Conservation (phyloP, 2,329 filamentous ascomycete genomes). For the Nannizzia gypsea region DNA sequence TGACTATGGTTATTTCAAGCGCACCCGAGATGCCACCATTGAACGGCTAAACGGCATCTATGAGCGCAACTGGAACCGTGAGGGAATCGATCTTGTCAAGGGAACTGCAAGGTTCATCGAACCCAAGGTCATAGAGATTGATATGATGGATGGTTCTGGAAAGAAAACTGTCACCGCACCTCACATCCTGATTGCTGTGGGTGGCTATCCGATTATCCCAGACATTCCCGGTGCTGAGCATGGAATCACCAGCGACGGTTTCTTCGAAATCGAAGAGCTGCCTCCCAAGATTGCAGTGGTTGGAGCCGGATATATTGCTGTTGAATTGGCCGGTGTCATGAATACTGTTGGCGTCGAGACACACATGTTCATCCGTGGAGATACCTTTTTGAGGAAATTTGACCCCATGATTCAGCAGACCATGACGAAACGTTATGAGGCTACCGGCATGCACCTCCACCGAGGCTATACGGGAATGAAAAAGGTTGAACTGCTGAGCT, state of each 20-base stretch:
- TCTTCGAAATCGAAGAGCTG: constrained; percentile 41
- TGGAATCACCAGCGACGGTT: constrained; percentile 42
- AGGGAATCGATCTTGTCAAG: constrained; percentile 41
- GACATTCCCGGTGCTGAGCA: constrained; percentile 36
- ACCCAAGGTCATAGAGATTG: constrained; percentile 35
- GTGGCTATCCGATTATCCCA: constrained; percentile 36
- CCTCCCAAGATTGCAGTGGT: constrained; percentile 41
- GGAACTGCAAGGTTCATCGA: constrained; percentile 38
- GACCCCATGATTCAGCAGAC: constrained; percentile 43
- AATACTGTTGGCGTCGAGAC: constrained; percentile 40
- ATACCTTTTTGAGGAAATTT: constrained; percentile 40
- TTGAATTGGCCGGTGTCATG: constrained; percentile 41
- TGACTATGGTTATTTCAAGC: constrained; percentile 39
- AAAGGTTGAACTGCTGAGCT: constrained; percentile 35
- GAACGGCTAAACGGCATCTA: constrained; percentile 37
- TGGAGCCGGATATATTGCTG: constrained; percentile 42
- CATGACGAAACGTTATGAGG: constrained; percentile 41
- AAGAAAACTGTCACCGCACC: constrained; percentile 32
- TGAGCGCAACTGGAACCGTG: constrained; percentile 39
- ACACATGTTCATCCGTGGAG: constrained; percentile 40
- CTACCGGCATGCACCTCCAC: constrained; percentile 38
- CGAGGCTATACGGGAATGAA: constrained; percentile 37
- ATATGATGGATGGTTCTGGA: constrained; percentile 30
- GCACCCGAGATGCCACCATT: constrained; percentile 36
- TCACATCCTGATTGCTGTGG: constrained; percentile 40